Conservation (phyloP, 2,329 filamentous ascomycete species). For the Stachybotrys chartarum region DNA sequence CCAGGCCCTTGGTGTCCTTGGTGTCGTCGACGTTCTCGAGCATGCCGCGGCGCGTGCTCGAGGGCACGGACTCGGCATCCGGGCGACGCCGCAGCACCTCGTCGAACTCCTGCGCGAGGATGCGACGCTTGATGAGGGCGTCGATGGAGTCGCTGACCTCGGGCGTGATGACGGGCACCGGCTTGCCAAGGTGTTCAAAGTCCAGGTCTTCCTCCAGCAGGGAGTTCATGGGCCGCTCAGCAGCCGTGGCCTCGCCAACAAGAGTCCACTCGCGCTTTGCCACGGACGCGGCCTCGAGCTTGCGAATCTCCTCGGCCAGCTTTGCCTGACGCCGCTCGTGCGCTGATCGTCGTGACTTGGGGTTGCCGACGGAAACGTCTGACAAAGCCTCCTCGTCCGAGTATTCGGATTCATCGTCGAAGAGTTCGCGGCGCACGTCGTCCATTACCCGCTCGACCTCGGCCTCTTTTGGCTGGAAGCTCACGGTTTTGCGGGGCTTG, state of each 20-base stretch:
- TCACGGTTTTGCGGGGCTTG: conserved; percentile 29
- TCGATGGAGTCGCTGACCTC: conserved; percentile 90
- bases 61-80: conserved; percentile 58
- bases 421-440: conserved; percentile 81
- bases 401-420: conserved; percentile 66
- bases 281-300: conserved; percentile 81
- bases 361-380: conserved; percentile 60
- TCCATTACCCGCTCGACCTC: conserved; percentile 80
- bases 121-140: conserved; percentile 86
- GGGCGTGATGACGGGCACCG: conserved; percentile 86
- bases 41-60: conserved; percentile 59
- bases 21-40: conserved; percentile 79
- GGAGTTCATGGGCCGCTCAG: conserved; percentile 81
- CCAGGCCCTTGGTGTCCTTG: conserved; percentile 80
- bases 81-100: conserved; percentile 80
- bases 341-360: conserved; percentile 68
- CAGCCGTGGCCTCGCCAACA: conserved; percentile 77
- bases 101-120: conserved; percentile 85
- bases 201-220: conserved; percentile 91
- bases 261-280: conserved; percentile 88
- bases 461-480: conserved; percentile 45
- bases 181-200: conserved; percentile 92
- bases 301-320: conserved; percentile 82
- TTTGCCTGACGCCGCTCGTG: conserved; percentile 85
- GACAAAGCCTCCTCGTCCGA: conserved; percentile 59